These are phyloP conservation scores for Phytophthora litchii DNA, from an alignment of 352 stramenopile species.

Conservation along the genomic window DNA sequence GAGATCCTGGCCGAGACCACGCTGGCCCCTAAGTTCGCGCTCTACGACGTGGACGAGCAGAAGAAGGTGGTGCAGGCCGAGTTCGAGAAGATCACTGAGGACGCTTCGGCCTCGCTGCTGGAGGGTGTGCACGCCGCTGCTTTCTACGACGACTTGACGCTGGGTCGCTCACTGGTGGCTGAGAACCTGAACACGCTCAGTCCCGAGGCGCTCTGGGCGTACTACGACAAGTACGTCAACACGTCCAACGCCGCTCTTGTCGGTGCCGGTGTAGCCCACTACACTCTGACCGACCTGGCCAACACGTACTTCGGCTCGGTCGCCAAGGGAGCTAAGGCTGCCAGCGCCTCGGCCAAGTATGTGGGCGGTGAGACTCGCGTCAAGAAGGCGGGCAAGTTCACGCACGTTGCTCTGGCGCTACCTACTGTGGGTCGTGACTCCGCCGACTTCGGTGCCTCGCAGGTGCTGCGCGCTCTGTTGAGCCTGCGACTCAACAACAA, in stretches of 20 bases:
- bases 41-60: slow-evolving; percentile 79
- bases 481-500: slow-evolving; percentile 65
- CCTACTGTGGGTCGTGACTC: slow-evolving; percentile 52
- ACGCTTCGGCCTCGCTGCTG: slow-evolving; percentile 51
- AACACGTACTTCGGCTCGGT: slow-evolving; percentile 71
- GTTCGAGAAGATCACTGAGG: slow-evolving; percentile 43
- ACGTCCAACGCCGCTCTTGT: slow-evolving; percentile 63
- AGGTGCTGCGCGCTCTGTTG: slow-evolving; percentile 77
- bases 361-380: slow-evolving; percentile 81
- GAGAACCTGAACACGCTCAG: slow-evolving; percentile 65
- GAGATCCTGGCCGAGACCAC: slow-evolving; percentile 84
- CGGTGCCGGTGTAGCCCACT: slow-evolving; percentile 68
- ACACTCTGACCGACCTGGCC: slow-evolving; percentile 59
- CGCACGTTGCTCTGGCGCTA: slow-evolving; percentile 80
- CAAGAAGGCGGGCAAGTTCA: slow-evolving; percentile 64
- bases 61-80: slow-evolving; percentile 73
- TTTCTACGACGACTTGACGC: slow-evolving; percentile 82
- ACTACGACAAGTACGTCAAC: slow-evolving; percentile 78
- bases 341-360: slow-evolving; percentile 55
- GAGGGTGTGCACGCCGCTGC: slow-evolving; percentile 75
- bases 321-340: slow-evolving; percentile 29
- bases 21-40: slow-evolving; percentile 73
- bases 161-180: slow-evolving; percentile 57
- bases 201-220: slow-evolving; percentile 56
- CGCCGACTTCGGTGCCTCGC: slow-evolving; percentile 52